Evolutionary conservation across 495 filamentous ascomycete genomes (phyloP), one percentile per base, ranked within the genome.

Genomic region (Sporormia fimetaria): DNA sequence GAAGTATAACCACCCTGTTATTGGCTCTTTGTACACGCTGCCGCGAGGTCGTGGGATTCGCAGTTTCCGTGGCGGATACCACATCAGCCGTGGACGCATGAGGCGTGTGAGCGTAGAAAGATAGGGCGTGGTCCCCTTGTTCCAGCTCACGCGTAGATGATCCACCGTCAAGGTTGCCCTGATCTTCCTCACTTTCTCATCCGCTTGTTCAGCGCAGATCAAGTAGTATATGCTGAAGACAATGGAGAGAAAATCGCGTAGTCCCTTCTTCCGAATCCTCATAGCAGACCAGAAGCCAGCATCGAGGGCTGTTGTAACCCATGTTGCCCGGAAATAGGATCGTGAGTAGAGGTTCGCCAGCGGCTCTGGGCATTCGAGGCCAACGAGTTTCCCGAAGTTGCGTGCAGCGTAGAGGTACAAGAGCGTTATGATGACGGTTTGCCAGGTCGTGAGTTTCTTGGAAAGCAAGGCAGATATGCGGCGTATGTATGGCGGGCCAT

Each of bases 241-340:
- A 15, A 98, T 68, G 45, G 81, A 86, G 3, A 77, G 73, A 11
- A 93, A 54, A 57, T 96, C 87, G 17, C 84, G 70, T 12, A 92
- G 56, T 80, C 81, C 86, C 52, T 84, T 87, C 38, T 68, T 73
- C 32, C 71, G 73, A 35, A 98, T 82, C 39, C 76, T 80, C 90
- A 98, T 98, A 4, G 90, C 92, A 0, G 86, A 93, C 90, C 90
- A 98, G 60, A 94, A 98, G 0, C 90, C 90, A 7, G 90, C 90
- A 57, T 98, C 90, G 41, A 98, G 60, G 0, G 85, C 90, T 0
- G 90, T 98, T 26, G 88, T 80, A 16, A 94, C 75, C 90, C 88
- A 96, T 66, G 90, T 96, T 54, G 90, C 92, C 33, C 92, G 79
- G 63, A 95, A 98, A 64, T 92, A 98, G n/a, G 82, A 78, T 31